Base-by-base conservation (phyloP, 129 eudicot genomes). In the Artemisia annua region DNA sequence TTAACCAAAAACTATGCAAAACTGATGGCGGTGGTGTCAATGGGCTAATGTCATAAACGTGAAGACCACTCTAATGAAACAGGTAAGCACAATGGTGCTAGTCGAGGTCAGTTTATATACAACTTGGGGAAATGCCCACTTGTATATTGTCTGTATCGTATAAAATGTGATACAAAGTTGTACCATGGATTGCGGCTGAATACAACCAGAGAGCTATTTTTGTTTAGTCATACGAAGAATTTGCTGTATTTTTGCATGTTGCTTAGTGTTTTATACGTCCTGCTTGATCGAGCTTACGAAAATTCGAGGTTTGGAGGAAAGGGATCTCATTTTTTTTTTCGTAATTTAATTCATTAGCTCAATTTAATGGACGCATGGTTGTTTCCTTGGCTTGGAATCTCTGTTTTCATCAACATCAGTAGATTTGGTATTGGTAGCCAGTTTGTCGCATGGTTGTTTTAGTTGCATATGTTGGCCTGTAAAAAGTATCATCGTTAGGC, bases 91-190 rank as follows among this genome's bases (percentile, higher is more conserved):
- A 69, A 69, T 70, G 81, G 65, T 70, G 76, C 57, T 28, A 77
- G 76, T 39, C 15, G 30, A 62, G 66, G 22, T 62, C 19, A 62
- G 70, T 77, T 69, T 50, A 71, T 70, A 71, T 78, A 70, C 81
- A 62, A 78, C 66, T 52, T 70, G 72, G 76, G 76, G 30, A 63
- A 70, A 78, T 50, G 39, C 52, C 9, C 7, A 62, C 44, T 67
- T 68, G 73, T 53, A 76, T 71, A 14, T 43, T 64, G 63, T 78
- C 28, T 71, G 82, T 78, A 72, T 71, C 78, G 24, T 72, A 71
- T 71, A 64, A 59, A 68, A 78, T 64, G 78, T 64, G 82, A 78
- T 71, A 58, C 78, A 56, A 64, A 78, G 67, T 72, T 78, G 78
- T 71, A 72, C 71, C 53, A 58, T 30, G n/a, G 56, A 9, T 62